Evolutionary conservation across 2,329 filamentous ascomycete genomes (phyloP).

Genomic region (Venturia nashicola): DNA sequence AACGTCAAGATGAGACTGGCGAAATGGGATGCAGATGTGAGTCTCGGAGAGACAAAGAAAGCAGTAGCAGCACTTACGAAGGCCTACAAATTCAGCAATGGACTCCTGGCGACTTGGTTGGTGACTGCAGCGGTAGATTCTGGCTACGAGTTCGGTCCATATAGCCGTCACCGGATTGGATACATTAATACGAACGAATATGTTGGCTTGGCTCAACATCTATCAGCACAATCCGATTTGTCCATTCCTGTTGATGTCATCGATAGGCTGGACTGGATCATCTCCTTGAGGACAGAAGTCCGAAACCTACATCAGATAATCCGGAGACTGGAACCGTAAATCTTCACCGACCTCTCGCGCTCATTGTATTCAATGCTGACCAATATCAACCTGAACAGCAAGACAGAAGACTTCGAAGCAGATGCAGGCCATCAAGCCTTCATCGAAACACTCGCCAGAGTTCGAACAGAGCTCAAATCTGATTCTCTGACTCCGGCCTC

Average conservation of each 20-base stretch:
- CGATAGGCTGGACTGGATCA: not conserved
- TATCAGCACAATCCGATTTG: not conserved
- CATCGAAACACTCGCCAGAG: not conserved
- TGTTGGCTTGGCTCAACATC: not conserved
- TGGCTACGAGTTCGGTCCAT: not conserved
- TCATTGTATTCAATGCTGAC: not conserved
- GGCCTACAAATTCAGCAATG: not conserved
- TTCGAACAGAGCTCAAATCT: not conserved
- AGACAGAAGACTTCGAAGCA: not conserved
- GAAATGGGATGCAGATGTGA: too few relatives aligned
- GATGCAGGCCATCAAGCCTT: not conserved
- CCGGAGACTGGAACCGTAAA: not conserved
- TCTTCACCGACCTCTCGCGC: too few relatives aligned
- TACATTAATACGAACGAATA: not conserved
- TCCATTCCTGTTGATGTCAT: not conserved
- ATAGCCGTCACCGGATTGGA: not conserved
- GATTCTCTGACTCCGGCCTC: too few relatives aligned
- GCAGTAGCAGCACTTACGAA: not conserved
- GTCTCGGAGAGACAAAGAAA: not conserved
- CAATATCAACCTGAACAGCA: not conserved
- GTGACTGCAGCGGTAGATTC: not conserved
- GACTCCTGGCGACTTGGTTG: not conserved
- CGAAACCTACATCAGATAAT: not conserved
- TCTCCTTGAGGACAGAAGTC: not conserved
- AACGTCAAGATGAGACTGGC: too few relatives aligned